Base-by-base conservation (phyloP, 345 rosid species). In the Cardiospermum halicacabum region DNA sequence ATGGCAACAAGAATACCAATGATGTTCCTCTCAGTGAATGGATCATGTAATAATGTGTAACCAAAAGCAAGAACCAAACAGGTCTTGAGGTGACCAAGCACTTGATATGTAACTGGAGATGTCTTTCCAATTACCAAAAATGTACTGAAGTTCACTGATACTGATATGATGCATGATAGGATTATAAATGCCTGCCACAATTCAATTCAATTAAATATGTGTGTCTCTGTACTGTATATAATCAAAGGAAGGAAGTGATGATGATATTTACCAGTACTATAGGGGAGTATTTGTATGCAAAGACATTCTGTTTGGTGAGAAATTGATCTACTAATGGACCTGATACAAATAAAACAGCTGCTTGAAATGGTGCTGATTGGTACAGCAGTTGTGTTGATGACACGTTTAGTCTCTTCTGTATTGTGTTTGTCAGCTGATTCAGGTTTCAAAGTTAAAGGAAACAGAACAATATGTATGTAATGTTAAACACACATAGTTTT, bases 41-140 rank as follows among this genome's bases (percentile, higher is more conserved):
- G 99, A 40, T 94, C 99, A 58, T 88, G 97, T 58, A 94, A 67
- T 10, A 94, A 64, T 0, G 97, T 94, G 69, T 94, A 94, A 16
- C 99, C 99, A 68, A 94, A 85, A 8, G 76, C 85, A 22, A 94
- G 97, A 36, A 94, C 92, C 54, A 94, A 86, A 69, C 99, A 94
- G 3, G 99, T 94, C 67, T 94, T 94, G 65, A 94, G 87, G 72
- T 94, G 99, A 5, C 99, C 99, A 15, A 94, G 87, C 62, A 94
- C 99, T 83, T 94, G 99, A 65, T 94, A 94, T 34, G 99, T 91
- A 25, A 94, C 96, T 0, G 99, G 99, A 2, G 99, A 94, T 57
- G 99, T 94, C 80, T 91, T 94, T n/a, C 99, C 99, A 36, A 94
- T 88, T 27, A 94, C 99, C 83, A 94, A 74, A 73, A 94, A 94